phyloP scores from a whole-genome alignment of 805 yeast species.

The Yarrowia porcina region DNA sequence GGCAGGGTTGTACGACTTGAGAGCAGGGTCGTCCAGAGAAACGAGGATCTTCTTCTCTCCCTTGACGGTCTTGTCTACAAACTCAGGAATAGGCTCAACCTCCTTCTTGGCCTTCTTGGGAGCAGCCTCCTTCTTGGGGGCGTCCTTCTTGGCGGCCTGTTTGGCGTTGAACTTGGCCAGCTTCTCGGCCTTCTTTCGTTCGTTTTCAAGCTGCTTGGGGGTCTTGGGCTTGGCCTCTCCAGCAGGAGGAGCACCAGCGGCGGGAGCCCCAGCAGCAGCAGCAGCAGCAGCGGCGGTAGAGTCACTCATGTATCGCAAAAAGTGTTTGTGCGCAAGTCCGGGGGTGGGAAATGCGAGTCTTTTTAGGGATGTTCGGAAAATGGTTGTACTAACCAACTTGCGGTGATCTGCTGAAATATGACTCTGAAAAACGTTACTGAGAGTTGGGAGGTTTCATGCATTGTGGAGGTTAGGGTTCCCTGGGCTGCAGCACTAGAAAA shows the following conservation, averaged over 20 bases:
- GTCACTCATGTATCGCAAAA: constrained; percentile 21
- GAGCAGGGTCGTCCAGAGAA: constrained; percentile 86
- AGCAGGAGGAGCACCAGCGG: too few species aligned
- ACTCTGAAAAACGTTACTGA: constrained; percentile 9
- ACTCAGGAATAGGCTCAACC: constrained; percentile 76
- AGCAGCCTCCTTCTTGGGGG: constrained; percentile 41
- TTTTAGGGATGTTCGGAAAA: constrained; percentile 10
- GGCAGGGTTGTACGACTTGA: constrained; percentile 89
- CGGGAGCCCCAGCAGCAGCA: constrained; percentile 28
- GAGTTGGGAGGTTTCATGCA: too few species aligned
- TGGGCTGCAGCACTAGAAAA: background rate
- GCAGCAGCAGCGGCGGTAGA: constrained; percentile 1
- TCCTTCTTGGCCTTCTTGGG: constrained; percentile 62
- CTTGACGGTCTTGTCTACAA: constrained; percentile 72
- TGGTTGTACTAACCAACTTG: constrained; percentile 4
- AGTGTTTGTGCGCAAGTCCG: constrained; percentile 1
- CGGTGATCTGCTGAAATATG: background rate
- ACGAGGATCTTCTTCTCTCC: constrained; percentile 90
- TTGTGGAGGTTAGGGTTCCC: too few species aligned
- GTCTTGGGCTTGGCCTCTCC: constrained; percentile 52
- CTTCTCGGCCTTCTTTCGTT: constrained; percentile 83
- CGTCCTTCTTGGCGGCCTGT: constrained; percentile 40
- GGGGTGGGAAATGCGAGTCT: constrained; percentile 11
- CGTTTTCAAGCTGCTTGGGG: constrained; percentile 80
- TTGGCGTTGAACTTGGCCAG: constrained; percentile 83